A percentile compares a stretch with the other conserved stretches of the same genome.
Evolutionary conservation across 306 rosid species (phyloP).

Genomic region (Cucurbita moschata): DNA sequence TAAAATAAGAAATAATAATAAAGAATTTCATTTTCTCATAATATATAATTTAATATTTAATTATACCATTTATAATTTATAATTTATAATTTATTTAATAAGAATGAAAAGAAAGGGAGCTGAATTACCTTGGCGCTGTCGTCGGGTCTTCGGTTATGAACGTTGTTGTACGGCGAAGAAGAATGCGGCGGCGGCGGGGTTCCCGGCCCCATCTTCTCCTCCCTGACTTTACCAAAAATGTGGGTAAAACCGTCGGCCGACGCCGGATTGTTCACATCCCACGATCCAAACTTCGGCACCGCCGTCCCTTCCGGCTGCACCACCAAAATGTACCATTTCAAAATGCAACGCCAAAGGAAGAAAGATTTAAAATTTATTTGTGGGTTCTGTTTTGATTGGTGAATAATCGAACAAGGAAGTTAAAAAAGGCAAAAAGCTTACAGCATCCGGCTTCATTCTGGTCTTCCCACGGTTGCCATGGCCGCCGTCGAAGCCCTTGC

Average conservation of each 20-base stretch:
- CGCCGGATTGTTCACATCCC: slow-evolving; percentile 9
- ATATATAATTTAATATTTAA: too few species aligned
- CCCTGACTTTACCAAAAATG: slow-evolving; percentile 10
- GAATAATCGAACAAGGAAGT: too few species aligned
- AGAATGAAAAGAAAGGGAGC: background rate
- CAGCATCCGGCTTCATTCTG: slow-evolving; percentile 46
- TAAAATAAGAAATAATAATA: too few species aligned
- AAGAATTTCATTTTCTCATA: too few species aligned
- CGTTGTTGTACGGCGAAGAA: background rate
- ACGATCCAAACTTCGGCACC: slow-evolving; percentile 10
- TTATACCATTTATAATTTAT: too few species aligned
- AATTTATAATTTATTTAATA: too few species aligned
- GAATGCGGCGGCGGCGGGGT: background rate
- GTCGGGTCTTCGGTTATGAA: background rate
- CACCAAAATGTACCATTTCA: background rate
- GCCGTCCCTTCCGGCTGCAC: slow-evolving; percentile 1
- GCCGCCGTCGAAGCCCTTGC: slow-evolving; percentile 46
- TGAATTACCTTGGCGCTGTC: slow-evolving; percentile 1
- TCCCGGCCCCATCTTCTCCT: background rate
- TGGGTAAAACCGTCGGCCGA: slow-evolving; percentile 10
- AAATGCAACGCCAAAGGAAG: too few species aligned
- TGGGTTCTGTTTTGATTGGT: too few species aligned
- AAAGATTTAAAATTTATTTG: too few species aligned
- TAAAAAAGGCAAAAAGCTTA: slow-evolving; percentile 8
- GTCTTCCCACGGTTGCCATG: slow-evolving; percentile 73